A percentile compares a stretch with the other conserved stretches of the same genome.
phyloP scores from a whole-genome alignment of 352 stramenopile genomes.

The Globisporangium cylindrosporum region DNA sequence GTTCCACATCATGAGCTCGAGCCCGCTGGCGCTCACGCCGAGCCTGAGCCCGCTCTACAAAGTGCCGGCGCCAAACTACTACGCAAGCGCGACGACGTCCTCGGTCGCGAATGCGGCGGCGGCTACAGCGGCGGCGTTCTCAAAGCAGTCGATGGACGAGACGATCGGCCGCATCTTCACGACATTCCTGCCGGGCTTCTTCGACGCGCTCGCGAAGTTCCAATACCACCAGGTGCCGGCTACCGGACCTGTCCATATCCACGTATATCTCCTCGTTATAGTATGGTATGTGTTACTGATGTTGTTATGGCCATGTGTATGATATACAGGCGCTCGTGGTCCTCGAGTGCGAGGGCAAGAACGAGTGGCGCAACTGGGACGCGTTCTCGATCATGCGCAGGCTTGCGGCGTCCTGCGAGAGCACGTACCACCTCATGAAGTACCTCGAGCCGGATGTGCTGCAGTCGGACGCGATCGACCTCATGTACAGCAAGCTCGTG shows the following conservation, averaged over 20 bases:
- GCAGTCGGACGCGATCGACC: slow-evolving; percentile 52
- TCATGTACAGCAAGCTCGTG: slow-evolving; percentile 59
- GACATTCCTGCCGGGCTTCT: slow-evolving; percentile 53
- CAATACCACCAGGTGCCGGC: slow-evolving; percentile 51
- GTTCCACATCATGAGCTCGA: slow-evolving; percentile 31
- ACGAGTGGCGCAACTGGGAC: slow-evolving; percentile 46
- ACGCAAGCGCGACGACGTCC: slow-evolving; percentile 9
- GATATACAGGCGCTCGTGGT: slow-evolving; percentile 30
- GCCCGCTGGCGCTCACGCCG: slow-evolving; percentile 41
- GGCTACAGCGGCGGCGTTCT: slow-evolving; percentile 7
- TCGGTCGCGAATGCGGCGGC: slow-evolving; percentile 21
- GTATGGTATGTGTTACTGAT: neutral
- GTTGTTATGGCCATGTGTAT: neutral
- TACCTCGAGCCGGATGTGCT: slow-evolving; percentile 55
- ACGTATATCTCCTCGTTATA: neutral
- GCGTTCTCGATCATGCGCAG: slow-evolving; percentile 56
- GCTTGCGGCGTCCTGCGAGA: slow-evolving; percentile 61
- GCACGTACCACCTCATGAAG: slow-evolving; percentile 73
- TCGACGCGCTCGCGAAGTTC: slow-evolving; percentile 57
- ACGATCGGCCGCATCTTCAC: slow-evolving; percentile 45
- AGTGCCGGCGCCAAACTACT: slow-evolving; percentile 24
- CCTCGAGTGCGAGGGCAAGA: slow-evolving; percentile 39
- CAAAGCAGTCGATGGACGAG: slow-evolving; percentile 33
- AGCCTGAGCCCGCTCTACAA: slow-evolving; percentile 44
- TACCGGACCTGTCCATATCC: neutral